Evolutionary conservation across 805 yeast genomes (phyloP).

Genomic region (Kuraishia piskuri): DNA sequence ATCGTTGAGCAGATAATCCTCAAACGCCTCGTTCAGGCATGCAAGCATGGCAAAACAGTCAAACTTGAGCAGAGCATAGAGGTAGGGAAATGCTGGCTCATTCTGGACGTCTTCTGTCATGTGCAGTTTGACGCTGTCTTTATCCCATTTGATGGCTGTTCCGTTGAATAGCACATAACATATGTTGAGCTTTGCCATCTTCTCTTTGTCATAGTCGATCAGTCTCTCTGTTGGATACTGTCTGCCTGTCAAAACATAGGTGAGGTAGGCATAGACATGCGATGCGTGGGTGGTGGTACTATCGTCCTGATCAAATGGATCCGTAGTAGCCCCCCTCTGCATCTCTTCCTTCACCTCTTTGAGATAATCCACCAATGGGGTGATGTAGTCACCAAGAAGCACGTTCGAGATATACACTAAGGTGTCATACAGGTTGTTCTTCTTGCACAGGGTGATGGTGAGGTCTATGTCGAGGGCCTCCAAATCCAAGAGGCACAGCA

Average conservation of each 20-base stretch:
- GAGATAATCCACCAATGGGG: slow-evolving; percentile 62
- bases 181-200: slow-evolving; percentile 38
- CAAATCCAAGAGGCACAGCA: slow-evolving; percentile 64
- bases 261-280: slow-evolving; percentile 50
- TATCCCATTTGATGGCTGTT: slow-evolving; percentile 38
- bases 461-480: slow-evolving; percentile 68
- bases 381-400: slow-evolving; percentile 57
- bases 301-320: slow-evolving; percentile 12
- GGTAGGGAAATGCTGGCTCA: slow-evolving; percentile 62
- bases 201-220: slow-evolving; percentile 25
- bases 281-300: slow-evolving; percentile 6
- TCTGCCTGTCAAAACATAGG: slow-evolving; percentile 66
- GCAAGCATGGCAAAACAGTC: slow-evolving; percentile 55
- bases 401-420: slow-evolving; percentile 64
- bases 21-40: slow-evolving; percentile 74
- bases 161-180: slow-evolving; percentile 58
- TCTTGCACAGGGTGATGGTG: slow-evolving; percentile 53
- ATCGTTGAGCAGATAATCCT: slow-evolving; percentile 67
- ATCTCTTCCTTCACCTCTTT: slow-evolving; percentile 17
- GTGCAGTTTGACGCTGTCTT: slow-evolving; percentile 24
- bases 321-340: slow-evolving; percentile 6
- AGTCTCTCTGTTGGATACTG: slow-evolving; percentile 66
- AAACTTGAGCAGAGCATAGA: slow-evolving; percentile 44
- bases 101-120: slow-evolving; percentile 18
- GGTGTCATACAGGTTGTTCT: slow-evolving; percentile 51